These are phyloP conservation scores for Paramecium pentaurelia DNA, from an alignment of 73 alveolate species.

Conservation along the genomic window DNA sequence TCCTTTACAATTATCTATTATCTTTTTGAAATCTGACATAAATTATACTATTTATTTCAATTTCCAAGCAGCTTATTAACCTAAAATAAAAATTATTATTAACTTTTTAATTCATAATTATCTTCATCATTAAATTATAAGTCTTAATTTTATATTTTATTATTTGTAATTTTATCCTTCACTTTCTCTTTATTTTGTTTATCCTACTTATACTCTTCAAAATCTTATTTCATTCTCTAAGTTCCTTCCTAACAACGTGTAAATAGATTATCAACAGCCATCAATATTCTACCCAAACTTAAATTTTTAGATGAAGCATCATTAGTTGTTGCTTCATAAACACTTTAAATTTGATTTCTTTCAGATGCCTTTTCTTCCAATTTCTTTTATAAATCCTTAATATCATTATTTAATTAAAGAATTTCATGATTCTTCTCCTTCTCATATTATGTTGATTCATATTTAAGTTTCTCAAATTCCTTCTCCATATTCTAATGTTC, in stretches of 20 bases:
- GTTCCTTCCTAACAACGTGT: constrained; percentile 52
- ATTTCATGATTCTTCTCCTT: constrained; percentile 72
- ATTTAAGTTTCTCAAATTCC: constrained; percentile 76
- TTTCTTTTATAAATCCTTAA: constrained; percentile 65
- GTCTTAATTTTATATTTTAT: constrained; percentile 34
- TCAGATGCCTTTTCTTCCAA: constrained; percentile 55
- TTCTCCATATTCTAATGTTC: too few species aligned
- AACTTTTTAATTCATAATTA: constrained; percentile 51
- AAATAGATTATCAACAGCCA: constrained; percentile 60
- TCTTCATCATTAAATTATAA: constrained; percentile 38
- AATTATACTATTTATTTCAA: neutral
- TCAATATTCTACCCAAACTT: constrained; percentile 50
- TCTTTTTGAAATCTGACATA: constrained; percentile 36
- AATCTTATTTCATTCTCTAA: constrained; percentile 47
- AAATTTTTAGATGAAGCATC: constrained; percentile 46
- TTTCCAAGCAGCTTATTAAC: constrained; percentile 13
- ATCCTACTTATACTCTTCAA: constrained; percentile 45
- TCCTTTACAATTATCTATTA: constrained; percentile 11
- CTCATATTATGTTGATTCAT: constrained; percentile 64
- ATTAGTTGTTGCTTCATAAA: constrained; percentile 38
- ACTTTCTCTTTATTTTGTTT: constrained; percentile 43
- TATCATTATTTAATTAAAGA: constrained; percentile 73
- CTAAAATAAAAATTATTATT: neutral
- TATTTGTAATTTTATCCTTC: constrained; percentile 16
- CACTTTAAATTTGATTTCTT: constrained; percentile 32